These are phyloP conservation scores for Nicotiana tabacum DNA, from an alignment of 257 asterid species.

Conservation along the genomic window DNA sequence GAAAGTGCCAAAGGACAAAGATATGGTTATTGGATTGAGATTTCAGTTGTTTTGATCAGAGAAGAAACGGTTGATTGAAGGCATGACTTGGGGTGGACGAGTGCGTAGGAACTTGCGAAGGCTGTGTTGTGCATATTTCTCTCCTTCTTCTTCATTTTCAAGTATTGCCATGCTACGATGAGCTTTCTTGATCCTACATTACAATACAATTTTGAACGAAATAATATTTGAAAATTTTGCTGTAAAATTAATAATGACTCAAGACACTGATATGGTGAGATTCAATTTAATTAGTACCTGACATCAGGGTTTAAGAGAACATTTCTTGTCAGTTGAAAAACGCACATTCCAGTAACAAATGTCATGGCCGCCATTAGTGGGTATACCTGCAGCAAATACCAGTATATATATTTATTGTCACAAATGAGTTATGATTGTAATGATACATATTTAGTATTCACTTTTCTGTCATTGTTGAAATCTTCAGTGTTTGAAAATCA, in stretches of 20 bases:
- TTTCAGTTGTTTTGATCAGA: constrained; percentile 14
- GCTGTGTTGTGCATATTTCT: constrained; percentile 55
- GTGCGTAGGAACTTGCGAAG: constrained; percentile 76
- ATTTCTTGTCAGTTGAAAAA: constrained; percentile 73
- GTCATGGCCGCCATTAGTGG: constrained; percentile 82
- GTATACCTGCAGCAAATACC: constrained; percentile 38
- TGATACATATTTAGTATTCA: too few relatives aligned
- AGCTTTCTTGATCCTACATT: constrained; percentile 46
- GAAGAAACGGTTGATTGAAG: constrained; percentile 75
- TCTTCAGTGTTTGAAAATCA: too few relatives aligned
- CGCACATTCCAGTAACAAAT: constrained; percentile 63
- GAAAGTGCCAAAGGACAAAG: not conserved
- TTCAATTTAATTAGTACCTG: constrained; percentile 30
- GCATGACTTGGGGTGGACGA: constrained; percentile 86
- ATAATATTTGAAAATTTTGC: not conserved
- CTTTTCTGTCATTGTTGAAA: too few relatives aligned
- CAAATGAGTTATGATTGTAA: too few relatives aligned
- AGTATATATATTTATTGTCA: too few relatives aligned
- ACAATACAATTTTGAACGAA: not conserved
- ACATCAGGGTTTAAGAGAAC: constrained; percentile 64
- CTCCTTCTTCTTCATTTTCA: constrained; percentile 77
- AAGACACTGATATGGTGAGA: not conserved
- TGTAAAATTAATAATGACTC: not conserved
- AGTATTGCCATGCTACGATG: constrained; percentile 46
- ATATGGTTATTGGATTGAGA: not conserved